Percentiles rank a stretch among this genome's conserved stretches.
These are phyloP conservation scores for Candida takata DNA, from an alignment of 805 yeast species.

Conservation along the genomic window DNA sequence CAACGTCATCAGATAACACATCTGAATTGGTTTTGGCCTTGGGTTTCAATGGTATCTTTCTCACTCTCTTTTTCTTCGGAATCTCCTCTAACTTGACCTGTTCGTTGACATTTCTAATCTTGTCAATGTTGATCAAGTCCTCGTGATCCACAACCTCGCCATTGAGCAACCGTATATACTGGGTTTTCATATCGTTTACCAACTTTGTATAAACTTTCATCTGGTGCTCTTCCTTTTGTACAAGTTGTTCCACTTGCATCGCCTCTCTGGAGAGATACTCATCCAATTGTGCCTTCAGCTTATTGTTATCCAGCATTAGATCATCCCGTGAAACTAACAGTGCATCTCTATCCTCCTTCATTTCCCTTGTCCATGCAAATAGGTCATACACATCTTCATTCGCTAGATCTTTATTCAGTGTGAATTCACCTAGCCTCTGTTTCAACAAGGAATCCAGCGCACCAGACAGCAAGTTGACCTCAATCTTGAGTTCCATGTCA, in stretches of 20 bases:
- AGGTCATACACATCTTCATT: constrained; percentile 13
- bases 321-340: background rate
- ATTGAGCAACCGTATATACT: constrained; percentile 8
- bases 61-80: constrained; percentile 2
- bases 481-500: constrained; percentile 2
- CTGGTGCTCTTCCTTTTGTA: constrained; percentile 9
- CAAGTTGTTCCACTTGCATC: background rate
- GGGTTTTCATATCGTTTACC: constrained; percentile 18
- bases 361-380: constrained; percentile 15
- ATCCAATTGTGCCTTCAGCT: constrained; percentile 7
- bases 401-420: constrained; percentile 2
- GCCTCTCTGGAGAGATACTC: constrained; percentile 4
- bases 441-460: constrained; percentile 8
- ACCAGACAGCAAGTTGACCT: constrained; percentile 1
- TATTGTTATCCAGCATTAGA: constrained; percentile 1
- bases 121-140: constrained; percentile 16
- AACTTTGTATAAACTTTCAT: constrained; percentile 16
- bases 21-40: too few relatives aligned
- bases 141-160: constrained; percentile 16
- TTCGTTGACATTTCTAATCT: constrained; percentile 5
- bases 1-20: too few relatives aligned
- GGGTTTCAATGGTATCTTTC: background rate
- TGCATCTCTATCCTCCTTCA: constrained; percentile 9
- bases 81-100: constrained; percentile 3
- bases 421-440: constrained; percentile 9